phyloP scores from a whole-genome alignment of 129 eudicot genomes.

The Lonicera japonica region DNA sequence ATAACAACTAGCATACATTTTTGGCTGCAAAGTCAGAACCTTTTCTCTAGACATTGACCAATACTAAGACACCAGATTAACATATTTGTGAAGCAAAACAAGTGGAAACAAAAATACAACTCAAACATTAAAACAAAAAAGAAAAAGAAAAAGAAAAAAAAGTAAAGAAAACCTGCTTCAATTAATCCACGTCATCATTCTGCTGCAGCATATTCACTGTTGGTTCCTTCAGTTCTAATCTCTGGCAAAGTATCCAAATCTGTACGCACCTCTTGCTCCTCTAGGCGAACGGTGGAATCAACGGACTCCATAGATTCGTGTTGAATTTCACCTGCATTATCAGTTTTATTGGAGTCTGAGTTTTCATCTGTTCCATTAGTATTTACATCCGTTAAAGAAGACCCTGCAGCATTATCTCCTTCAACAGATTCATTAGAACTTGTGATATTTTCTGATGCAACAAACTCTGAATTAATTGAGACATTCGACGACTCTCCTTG shows the following conservation, averaged over 20 bases:
- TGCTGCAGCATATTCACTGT: conserved; percentile 52
- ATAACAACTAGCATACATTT: conserved; percentile 2
- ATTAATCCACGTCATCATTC: conserved; percentile 29
- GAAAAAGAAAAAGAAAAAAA: too few species aligned
- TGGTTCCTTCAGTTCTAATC: conserved; percentile 45
- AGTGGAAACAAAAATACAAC: background rate
- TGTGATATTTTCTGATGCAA: conserved; percentile 5
- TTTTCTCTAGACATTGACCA: too few species aligned
- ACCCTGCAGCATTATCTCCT: conserved; percentile 25
- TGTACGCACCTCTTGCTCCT: conserved; percentile 43
- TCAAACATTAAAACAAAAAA: background rate
- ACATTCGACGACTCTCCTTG: conserved; percentile 19
- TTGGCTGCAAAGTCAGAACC: too few species aligned
- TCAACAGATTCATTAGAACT: conserved; percentile 5
- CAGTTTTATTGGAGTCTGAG: conserved; percentile 6
- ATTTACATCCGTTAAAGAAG: background rate
- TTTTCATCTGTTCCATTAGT: too few species aligned
- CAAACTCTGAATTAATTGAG: conserved; percentile 11
- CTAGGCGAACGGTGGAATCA: conserved; percentile 30
- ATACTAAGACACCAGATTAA: background rate
- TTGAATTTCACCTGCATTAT: conserved; percentile 20
- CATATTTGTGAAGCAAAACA: background rate
- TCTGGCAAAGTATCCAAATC: conserved; percentile 62
- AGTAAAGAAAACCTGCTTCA: background rate
- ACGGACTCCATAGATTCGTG: conserved; percentile 35